These are phyloP conservation scores for Chromosphaera perkinsii DNA, from an alignment of 208 protist genomes.

Conservation along the genomic window DNA sequence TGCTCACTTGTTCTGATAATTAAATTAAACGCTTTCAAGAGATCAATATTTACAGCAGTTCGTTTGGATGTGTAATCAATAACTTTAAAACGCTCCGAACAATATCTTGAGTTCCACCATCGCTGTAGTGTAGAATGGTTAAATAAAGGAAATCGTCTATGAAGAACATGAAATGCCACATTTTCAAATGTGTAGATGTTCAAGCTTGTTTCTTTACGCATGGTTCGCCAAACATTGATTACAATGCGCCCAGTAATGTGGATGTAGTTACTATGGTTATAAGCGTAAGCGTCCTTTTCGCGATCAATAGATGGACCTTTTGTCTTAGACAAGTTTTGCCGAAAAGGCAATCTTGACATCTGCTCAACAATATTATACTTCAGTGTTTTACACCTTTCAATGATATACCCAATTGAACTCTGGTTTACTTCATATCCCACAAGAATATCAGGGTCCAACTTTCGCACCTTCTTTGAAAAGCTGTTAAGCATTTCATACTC, in stretches of 20 bases:
- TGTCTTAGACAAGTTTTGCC: too few species aligned
- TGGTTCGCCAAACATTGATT: constrained; percentile 66
- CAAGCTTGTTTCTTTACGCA: constrained; percentile 56
- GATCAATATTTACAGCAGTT: constrained; percentile 30
- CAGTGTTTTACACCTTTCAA: constrained; percentile 32
- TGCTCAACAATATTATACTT: background rate
- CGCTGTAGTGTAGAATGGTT: constrained; percentile 26
- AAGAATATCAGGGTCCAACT: constrained; percentile 64
- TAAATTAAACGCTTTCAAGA: constrained; percentile 59
- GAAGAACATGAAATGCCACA: constrained; percentile 50
- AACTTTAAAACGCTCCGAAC: constrained; percentile 26
- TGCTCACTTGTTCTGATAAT: constrained; percentile 69
- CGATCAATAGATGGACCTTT: too few species aligned
- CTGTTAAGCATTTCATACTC: constrained; percentile 40
- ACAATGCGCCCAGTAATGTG: constrained; percentile 55
- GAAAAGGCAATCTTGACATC: too few species aligned
- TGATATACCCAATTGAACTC: constrained; percentile 49
- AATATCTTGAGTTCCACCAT: constrained; percentile 42
- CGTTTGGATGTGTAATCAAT: constrained; percentile 29
- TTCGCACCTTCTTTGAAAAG: constrained; percentile 44
- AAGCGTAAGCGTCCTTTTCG: too few species aligned
- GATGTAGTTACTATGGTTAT: constrained; percentile 18
- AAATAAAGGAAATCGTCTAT: constrained; percentile 38
- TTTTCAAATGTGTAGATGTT: constrained; percentile 57
- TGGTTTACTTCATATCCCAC: constrained; percentile 65